phyloP scores from a whole-genome alignment of 2,329 filamentous ascomycete genomes.

The Phyllosticta citrichinensis region DNA sequence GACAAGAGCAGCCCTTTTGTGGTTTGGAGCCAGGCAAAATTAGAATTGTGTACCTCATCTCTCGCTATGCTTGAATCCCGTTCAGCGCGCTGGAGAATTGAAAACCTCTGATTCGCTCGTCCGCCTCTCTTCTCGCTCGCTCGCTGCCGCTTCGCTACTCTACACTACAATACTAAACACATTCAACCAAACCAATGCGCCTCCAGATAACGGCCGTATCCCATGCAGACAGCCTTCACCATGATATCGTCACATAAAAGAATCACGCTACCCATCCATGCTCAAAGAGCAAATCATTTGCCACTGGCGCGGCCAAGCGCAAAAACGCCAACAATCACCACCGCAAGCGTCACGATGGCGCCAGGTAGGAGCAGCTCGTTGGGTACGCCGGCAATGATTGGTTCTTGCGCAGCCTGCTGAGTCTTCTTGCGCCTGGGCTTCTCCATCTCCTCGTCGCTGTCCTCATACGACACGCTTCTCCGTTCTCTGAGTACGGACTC shows the following conservation, averaged over 20 bases:
- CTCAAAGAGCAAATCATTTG: constrained; percentile 12
- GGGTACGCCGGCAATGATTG: constrained; percentile 81
- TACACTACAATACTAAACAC: not conserved
- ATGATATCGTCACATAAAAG: not conserved
- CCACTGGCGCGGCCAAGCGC: constrained; percentile 61
- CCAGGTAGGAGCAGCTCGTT: constrained; percentile 91
- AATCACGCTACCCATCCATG: not conserved
- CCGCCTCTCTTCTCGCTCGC: not conserved
- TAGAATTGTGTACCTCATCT: not conserved
- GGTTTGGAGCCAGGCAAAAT: no score
- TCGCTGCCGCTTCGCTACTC: not conserved
- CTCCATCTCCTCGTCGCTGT: constrained; percentile 45
- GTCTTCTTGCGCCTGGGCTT: constrained; percentile 29
- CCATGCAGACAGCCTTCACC: not conserved
- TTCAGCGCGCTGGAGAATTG: not conserved
- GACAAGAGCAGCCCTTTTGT: no score
- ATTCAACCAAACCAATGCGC: not conserved
- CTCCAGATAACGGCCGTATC: not conserved
- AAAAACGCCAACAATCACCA: constrained; percentile 90
- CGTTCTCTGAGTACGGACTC: constrained; percentile 39
- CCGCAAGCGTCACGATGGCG: constrained; percentile 87
- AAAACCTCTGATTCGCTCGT: not conserved
- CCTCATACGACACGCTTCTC: constrained; percentile 40
- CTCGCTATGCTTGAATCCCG: not conserved
- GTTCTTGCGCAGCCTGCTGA: constrained; percentile 45